A percentile compares a stretch with the other conserved stretches of the same genome.
These are phyloP conservation scores for Luffa acutangula DNA, from an alignment of 306 rosid species.

Conservation along the genomic window DNA sequence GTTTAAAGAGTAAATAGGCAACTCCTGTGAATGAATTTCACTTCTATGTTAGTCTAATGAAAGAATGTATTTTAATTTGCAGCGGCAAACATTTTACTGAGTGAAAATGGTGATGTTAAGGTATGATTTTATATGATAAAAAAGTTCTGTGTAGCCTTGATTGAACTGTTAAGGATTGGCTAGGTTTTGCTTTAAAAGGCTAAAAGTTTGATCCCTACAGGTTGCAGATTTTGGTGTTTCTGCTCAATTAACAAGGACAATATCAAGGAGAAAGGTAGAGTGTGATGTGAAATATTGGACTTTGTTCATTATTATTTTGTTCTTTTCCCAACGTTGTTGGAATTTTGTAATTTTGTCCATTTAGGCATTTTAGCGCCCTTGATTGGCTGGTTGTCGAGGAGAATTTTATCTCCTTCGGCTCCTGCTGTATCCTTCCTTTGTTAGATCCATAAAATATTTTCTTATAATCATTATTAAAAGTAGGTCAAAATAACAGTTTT, in stretches of 20 bases:
- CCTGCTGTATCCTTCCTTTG: background rate
- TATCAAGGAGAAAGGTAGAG: slow-evolving; percentile 93
- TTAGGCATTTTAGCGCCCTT: background rate
- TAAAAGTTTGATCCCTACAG: slow-evolving; percentile 36
- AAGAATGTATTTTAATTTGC: slow-evolving; percentile 34
- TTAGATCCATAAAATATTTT: background rate
- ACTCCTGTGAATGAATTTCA: slow-evolving; percentile 4
- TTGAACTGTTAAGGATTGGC: slow-evolving; percentile 4
- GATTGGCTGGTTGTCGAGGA: background rate
- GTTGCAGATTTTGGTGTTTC: slow-evolving; percentile 99
- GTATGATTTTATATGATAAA: slow-evolving; percentile 28
- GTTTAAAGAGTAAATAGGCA: background rate
- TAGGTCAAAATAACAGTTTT: background rate
- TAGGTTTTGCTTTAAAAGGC: slow-evolving; percentile 16
- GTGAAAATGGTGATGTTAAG: slow-evolving; percentile 96
- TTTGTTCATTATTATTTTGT: background rate
- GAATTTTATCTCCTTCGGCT: background rate
- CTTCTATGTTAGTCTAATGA: slow-evolving; percentile 19
- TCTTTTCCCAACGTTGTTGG: background rate
- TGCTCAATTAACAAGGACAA: slow-evolving; percentile 94
- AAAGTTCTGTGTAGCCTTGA: slow-evolving; percentile 6
- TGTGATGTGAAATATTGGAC: background rate
- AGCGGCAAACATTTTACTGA: slow-evolving; percentile 95
- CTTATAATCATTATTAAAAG: background rate
- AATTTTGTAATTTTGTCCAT: background rate